phyloP scores from a whole-genome alignment of 2,329 filamentous ascomycete genomes.

The Chaetothyriales sp. region DNA sequence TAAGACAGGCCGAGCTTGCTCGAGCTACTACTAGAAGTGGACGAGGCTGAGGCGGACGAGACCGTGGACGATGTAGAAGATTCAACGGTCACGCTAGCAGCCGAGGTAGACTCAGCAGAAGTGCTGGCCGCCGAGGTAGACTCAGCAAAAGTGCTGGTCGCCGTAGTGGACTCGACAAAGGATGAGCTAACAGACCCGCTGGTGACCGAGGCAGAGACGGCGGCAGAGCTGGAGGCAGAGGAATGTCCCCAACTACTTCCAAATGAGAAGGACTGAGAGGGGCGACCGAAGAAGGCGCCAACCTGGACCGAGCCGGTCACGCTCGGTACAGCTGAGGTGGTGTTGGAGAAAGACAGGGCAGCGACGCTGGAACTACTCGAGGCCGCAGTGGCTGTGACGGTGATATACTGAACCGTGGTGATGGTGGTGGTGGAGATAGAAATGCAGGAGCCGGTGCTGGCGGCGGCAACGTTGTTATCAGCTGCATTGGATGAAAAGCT shows the following conservation, averaged over 20 bases:
- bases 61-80: constrained; percentile 5
- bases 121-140: constrained; percentile 1
- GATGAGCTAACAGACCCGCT: constrained; percentile 2
- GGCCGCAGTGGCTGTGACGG: constrained; percentile 16
- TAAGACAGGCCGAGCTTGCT: constrained; percentile 25
- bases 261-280: constrained; percentile 1
- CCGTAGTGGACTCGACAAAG: not conserved
- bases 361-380: not conserved
- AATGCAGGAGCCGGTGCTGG: constrained; percentile 6
- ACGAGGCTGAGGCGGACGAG: constrained; percentile 8
- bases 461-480: constrained; percentile 2
- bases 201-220: constrained; percentile 11
- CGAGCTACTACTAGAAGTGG: constrained; percentile 1
- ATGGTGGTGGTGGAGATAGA: constrained; percentile 17
- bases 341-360: not conserved
- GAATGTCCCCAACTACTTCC: not conserved
- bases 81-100: constrained; percentile 10
- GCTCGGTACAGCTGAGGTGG: not conserved
- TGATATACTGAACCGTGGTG: constrained; percentile 18
- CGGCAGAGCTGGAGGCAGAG: constrained; percentile 1
- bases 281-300: constrained; percentile 9
- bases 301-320: constrained; percentile 1
- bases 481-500: constrained; percentile 1
- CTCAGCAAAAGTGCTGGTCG: not conserved
- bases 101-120: constrained; percentile 8